A percentile compares a stretch with the other conserved stretches of the same genome.
Evolutionary conservation across 164 flowering plant species (phyloP).

Genomic region (Sextonia rubra): DNA sequence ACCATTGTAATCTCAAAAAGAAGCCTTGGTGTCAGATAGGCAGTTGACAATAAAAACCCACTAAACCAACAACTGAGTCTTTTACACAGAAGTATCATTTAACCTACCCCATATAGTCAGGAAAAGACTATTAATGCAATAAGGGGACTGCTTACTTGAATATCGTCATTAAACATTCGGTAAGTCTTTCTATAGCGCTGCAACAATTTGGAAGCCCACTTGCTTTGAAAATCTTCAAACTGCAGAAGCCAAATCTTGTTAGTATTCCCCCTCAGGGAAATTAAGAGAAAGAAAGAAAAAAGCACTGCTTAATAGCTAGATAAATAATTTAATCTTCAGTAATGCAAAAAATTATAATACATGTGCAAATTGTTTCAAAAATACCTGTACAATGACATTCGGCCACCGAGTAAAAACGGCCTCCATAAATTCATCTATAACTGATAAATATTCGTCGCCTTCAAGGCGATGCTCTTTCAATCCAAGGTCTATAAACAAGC

Average conservation of each 20-base stretch:
- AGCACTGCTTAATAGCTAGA: neutral
- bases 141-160: conserved; percentile 51
- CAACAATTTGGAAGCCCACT: conserved; percentile 96
- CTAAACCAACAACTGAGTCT: too few species aligned
- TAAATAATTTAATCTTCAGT: neutral
- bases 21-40: too few species aligned
- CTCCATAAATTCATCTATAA: conserved; percentile 97
- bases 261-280: neutral
- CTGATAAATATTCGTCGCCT: conserved; percentile 85
- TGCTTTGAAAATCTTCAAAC: conserved; percentile 99
- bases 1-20: too few species aligned
- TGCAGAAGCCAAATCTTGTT: conserved; percentile 25
- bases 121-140: neutral
- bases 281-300: neutral
- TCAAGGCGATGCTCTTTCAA: conserved; percentile 88
- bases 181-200: conserved; percentile 85
- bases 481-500: conserved; percentile 64
- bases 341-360: neutral
- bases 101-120: too few species aligned
- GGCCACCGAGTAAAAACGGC: conserved; percentile 99
- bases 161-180: conserved; percentile 98
- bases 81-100: too few species aligned
- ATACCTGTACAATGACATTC: conserved; percentile 93
- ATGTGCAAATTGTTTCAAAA: neutral
- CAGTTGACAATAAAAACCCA: too few species aligned